These are phyloP conservation scores for Gaertneriomyces semiglobifer DNA, from an alignment of 192 early-diverging fungal genomes.

Conservation along the genomic window DNA sequence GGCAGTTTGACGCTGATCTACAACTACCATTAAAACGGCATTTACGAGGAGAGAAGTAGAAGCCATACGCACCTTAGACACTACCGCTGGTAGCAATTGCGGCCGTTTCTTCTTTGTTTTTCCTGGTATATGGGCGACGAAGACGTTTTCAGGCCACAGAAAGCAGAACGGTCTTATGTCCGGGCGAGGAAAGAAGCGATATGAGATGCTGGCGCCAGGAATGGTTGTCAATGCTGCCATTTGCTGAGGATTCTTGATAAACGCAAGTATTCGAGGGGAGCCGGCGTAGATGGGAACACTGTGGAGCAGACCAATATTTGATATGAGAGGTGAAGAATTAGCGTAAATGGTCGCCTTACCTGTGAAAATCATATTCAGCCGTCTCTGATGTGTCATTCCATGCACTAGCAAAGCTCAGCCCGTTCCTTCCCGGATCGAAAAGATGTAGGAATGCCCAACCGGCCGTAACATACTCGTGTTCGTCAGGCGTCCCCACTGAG, in stretches of 20 bases:
- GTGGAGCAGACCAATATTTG: background rate
- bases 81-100: constrained; percentile 17
- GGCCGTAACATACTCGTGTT: constrained; percentile 28
- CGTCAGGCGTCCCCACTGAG: background rate
- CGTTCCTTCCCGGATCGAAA: constrained; percentile 38
- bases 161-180: constrained; percentile 31
- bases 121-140: constrained; percentile 13
- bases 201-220: constrained; percentile 40
- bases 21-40: background rate
- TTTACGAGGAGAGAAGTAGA: constrained; percentile 9
- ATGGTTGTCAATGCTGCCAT: constrained; percentile 28
- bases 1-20: constrained; percentile 2
- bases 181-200: constrained; percentile 30
- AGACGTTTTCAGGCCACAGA: constrained; percentile 47
- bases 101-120: background rate
- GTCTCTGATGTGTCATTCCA: constrained; percentile 17
- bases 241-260: constrained; percentile 15
- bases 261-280: constrained; percentile 39
- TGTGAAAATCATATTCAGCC: background rate
- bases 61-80: constrained; percentile 24
- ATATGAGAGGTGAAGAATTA: background rate
- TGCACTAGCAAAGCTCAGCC: constrained; percentile 18
- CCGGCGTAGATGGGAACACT: constrained; percentile 43
- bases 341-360: too few relatives aligned
- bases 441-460: constrained; percentile 50